phyloP scores from a whole-genome alignment of 768 basidiomycete species.

The Boletus barrowsii region DNA sequence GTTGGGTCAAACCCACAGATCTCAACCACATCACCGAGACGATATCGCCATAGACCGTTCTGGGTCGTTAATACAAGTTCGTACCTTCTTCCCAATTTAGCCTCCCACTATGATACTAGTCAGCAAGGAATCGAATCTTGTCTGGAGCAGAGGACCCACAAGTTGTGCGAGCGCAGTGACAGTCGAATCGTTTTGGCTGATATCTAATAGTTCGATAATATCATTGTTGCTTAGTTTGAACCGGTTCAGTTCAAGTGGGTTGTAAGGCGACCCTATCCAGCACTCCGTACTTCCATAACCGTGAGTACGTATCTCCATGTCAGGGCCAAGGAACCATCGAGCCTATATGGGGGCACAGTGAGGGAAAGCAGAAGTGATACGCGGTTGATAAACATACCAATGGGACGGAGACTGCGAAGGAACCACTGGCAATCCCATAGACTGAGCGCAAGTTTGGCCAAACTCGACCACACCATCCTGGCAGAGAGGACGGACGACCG shows the following conservation, averaged over 20 bases:
- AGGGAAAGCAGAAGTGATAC: background rate
- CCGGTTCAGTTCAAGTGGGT: conserved; percentile 3
- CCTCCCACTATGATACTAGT: conserved; percentile 17
- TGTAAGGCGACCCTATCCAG: conserved; percentile 2
- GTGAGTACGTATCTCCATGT: background rate
- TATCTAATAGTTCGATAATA: conserved; percentile 18
- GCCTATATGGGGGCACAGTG: background rate
- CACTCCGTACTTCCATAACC: conserved; percentile 2
- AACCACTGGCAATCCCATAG: background rate
- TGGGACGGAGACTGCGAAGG: conserved; percentile 6
- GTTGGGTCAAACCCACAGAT: conserved; percentile 15
- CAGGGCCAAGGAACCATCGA: conserved; percentile 11
- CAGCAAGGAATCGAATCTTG: background rate
- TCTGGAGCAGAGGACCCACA: background rate
- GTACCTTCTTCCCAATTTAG: conserved; percentile 8
- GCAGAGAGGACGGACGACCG: conserved; percentile 2
- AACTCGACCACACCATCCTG: conserved; percentile 10
- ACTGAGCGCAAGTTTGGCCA: conserved; percentile 13
- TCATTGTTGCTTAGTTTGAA: background rate
- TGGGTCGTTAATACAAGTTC: conserved; percentile 16
- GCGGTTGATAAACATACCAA: background rate
- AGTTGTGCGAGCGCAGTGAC: background rate
- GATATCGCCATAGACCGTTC: conserved; percentile 22
- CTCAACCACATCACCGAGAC: conserved; percentile 21
- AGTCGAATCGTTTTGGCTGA: background rate